phyloP scores from a whole-genome alignment of 148 eudicot species.

The Cornus controversa region DNA sequence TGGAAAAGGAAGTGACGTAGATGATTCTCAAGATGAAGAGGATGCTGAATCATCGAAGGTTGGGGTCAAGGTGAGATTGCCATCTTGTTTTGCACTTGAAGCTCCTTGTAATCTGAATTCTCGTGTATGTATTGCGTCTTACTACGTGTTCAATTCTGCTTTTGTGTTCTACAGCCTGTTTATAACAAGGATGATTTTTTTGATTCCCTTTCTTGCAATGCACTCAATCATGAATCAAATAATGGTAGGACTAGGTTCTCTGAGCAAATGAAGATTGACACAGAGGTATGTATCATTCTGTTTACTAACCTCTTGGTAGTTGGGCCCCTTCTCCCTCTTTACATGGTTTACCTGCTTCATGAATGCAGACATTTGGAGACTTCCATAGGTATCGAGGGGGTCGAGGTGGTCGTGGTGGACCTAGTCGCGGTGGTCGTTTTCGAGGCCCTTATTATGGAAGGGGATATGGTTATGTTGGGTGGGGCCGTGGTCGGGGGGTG shows the following conservation, averaged over 20 bases:
- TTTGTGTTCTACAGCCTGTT: constrained; percentile 53
- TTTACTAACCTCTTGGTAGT: background rate
- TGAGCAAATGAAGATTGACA: constrained; percentile 79
- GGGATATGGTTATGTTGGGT: constrained; percentile 50
- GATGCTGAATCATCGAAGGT: constrained; percentile 37
- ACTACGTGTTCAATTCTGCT: background rate
- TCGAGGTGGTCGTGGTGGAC: constrained; percentile 66
- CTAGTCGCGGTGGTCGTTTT: constrained; percentile 42
- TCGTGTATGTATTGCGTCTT: background rate
- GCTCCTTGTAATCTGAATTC: background rate
- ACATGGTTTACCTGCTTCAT: constrained; percentile 2
- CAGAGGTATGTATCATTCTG: constrained; percentile 55
- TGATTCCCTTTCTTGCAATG: constrained; percentile 69
- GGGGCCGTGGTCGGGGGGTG: constrained; percentile 64
- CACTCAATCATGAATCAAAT: constrained; percentile 48
- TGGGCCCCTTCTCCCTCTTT: background rate
- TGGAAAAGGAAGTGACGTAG: constrained; percentile 32
- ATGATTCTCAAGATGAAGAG: constrained; percentile 51
- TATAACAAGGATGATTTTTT: constrained; percentile 90
- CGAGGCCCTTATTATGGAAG: constrained; percentile 55
- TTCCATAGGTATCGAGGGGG: constrained; percentile 66
- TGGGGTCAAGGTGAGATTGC: constrained; percentile 45
- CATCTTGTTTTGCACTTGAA: background rate
- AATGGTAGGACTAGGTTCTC: constrained; percentile 70
- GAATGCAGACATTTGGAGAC: constrained; percentile 74